These are phyloP conservation scores for Porcisia deanei DNA, from an alignment of 208 protist species.

Conservation along the genomic window DNA sequence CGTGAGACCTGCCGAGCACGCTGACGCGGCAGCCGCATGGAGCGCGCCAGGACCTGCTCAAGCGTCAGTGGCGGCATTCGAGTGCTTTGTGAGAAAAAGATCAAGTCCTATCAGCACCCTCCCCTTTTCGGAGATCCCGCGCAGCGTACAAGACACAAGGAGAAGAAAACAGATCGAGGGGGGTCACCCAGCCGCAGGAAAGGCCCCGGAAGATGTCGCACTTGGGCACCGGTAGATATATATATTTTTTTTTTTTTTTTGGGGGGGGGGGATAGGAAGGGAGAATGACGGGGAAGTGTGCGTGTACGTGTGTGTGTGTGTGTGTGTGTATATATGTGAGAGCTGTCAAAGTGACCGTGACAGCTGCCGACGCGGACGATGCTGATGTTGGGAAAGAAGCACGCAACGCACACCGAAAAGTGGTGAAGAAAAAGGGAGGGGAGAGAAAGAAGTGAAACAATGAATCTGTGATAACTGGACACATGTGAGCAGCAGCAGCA, in stretches of 20 bases:
- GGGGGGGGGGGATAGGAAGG: too few species aligned
- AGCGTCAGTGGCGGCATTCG: constrained; percentile 75
- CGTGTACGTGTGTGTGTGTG: background rate
- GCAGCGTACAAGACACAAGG: background rate
- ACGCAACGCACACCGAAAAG: background rate
- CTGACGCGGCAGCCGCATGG: constrained; percentile 70
- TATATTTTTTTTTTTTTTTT: too few species aligned
- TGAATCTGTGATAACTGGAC: too few species aligned
- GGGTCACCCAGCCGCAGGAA: too few species aligned
- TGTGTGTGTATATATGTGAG: background rate
- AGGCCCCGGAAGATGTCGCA: too few species aligned
- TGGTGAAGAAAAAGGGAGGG: too few species aligned
- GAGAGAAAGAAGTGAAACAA: background rate
- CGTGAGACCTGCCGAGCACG: constrained; percentile 27
- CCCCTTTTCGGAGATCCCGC: background rate
- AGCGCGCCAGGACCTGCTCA: constrained; percentile 85
- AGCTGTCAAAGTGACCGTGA: background rate
- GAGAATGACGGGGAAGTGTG: background rate
- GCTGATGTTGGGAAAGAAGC: background rate
- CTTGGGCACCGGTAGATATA: too few species aligned
- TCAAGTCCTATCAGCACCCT: background rate
- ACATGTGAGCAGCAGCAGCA: too few species aligned
- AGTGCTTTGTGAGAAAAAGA: too few species aligned
- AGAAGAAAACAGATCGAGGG: too few species aligned
- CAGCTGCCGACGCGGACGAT: background rate